Base-by-base conservation (phyloP, 805 yeast genomes). In the Lachancea fermentati region DNA sequence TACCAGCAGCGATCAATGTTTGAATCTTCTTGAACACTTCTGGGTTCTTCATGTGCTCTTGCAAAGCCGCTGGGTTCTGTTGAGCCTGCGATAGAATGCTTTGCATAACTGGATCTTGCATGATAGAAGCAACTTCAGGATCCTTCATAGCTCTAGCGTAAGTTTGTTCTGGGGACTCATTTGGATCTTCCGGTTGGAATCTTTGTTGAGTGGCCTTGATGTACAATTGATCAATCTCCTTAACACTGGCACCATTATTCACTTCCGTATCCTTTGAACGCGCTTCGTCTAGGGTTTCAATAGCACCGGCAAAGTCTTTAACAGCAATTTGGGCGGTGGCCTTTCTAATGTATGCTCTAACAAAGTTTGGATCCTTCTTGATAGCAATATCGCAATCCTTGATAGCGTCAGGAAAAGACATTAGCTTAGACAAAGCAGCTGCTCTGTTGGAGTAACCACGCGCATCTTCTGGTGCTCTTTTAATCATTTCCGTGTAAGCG, bases 391-490 rank as follows among this genome's bases (percentile, higher is more conserved):
- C 85, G 71, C 97, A 88, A 67, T 93, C 99, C 54, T 76, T 75
- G 43, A 93, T 81, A 13, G 95, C 97, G 52, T 91, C 97, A 14
- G 97, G 97, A 84, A 91, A 93, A 9, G 96, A 86, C 85, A 91
- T 78, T 52, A 93, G 76, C 67, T 93, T 93, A 34, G 95, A 81
- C 60, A 84, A 76, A 1, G 96, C 96, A 30, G 98, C 98, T 39
- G 99, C 98, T 68, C 99, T 84, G 71, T 93, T 93, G 26, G 95
- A 88, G 66, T 88, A 93, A 43, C 97, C 97, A 65, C 96, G 79
- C 17, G 95, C 94, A 65, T 93, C 97, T 42, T 79, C 79, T 42
- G 99, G 99, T n/a, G 89, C 88, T 63, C 99, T 84, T 68, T 88
- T 86, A 55, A 91, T 73, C 89, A 93, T 93, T 68, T 93, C 98